Evolutionary conservation across 768 basidiomycete genomes (phyloP), one percentile per base, ranked within the genome.

Genomic region (Holtermannia corniformis): DNA sequence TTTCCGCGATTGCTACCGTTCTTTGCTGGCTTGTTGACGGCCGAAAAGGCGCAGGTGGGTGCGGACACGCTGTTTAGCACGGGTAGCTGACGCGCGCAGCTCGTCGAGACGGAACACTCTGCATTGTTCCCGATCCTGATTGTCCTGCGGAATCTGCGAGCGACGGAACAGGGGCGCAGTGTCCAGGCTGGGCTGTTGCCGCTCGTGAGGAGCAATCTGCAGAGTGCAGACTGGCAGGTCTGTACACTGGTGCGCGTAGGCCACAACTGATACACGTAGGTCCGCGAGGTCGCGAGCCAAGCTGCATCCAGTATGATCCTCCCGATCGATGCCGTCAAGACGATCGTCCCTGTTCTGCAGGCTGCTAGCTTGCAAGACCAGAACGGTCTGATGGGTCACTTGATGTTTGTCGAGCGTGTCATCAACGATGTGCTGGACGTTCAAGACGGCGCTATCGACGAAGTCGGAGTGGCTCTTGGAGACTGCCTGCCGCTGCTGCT

Each of bases 61-160:
- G 49, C 45, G 4, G 22, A 5, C 13, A 21, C 24, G 1, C 22
- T 0, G 13, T 10, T 22, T 16, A 37, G 23, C 10, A 27, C n/a
- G 16, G 19, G 23, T 43, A 2, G 50, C n/a, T 21, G 2, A 56
- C 22, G 21, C 22, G 19, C 13, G 20, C n/a, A 23, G 22, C 25
- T 45, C n/a, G 27, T n/a, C 10, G 16, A n/a, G 22, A 45, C n/a
- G 11, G 5, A 45, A 20, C 67, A 66, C 50, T 58, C 63, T 11
- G 58, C 67, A 0, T 47, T 69, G 14, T 69, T 69, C 55, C 67
- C 67, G 0, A 59, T 66, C 25, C 41, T 69, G 25, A 66, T 66
- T 48, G 63, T 69, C 27, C 40, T 69, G 7, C 55, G 67, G 28
- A 64, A 65, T 55, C 45, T 66, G 25, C 41, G 56, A 27, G 67